These are phyloP conservation scores for Rozella allomycis DNA, from an alignment of 371 early-diverging fungal species.

Conservation along the genomic window DNA sequence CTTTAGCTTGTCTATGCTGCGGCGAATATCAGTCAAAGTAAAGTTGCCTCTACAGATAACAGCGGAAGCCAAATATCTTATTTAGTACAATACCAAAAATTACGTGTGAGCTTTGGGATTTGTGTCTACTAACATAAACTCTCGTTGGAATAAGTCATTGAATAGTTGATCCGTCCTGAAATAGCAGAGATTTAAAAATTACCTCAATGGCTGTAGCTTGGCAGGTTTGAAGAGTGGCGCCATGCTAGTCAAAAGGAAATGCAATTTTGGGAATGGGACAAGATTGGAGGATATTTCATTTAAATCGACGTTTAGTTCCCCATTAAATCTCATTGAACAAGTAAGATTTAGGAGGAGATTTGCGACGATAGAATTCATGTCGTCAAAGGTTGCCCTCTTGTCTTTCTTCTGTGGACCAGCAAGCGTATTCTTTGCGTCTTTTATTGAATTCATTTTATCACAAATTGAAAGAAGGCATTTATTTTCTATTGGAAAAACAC, in stretches of 20 bases:
- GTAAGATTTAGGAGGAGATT: conserved; percentile 39
- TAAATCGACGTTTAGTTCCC: conserved; percentile 86
- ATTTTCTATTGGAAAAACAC: too few species aligned
- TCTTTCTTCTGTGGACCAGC: conserved; percentile 1
- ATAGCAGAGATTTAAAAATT: too few species aligned
- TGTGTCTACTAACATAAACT: too few species aligned
- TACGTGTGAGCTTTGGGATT: too few species aligned
- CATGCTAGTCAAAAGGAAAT: conserved; percentile 18
- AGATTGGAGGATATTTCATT: conserved; percentile 94
- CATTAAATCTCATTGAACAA: conserved; percentile 94
- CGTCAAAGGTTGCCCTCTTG: conserved; percentile 16
- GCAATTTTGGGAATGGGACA: conserved; percentile 69
- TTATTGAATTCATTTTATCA: too few species aligned
- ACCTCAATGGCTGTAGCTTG: too few species aligned
- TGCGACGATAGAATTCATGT: conserved; percentile 33
- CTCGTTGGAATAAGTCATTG: too few species aligned
- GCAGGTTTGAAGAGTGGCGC: too few species aligned
- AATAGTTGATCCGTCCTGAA: too few species aligned
- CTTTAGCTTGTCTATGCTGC: conserved; percentile 23
- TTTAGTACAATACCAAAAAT: too few species aligned
- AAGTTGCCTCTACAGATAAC: conserved; percentile 19
- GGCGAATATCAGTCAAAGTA: conserved; percentile 20
- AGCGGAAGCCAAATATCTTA: conserved; percentile 21
- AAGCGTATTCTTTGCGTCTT: too few species aligned
- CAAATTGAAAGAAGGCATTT: too few species aligned